These are phyloP conservation scores for Malassezia obtusa DNA, from an alignment of 1,284 basidiomycete genomes.

Conservation along the genomic window DNA sequence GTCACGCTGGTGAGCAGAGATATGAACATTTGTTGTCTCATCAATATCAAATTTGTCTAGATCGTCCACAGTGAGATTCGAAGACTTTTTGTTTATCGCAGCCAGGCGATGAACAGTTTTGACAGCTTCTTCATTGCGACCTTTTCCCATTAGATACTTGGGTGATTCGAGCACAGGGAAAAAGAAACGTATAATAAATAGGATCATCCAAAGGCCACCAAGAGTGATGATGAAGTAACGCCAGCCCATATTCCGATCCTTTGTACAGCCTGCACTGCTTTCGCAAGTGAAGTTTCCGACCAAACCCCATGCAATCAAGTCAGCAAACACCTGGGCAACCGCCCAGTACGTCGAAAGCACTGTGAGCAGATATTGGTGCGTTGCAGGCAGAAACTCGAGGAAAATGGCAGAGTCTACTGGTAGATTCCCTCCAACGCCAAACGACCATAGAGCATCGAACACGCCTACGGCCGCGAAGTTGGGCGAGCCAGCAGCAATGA, in stretches of 20 bases:
- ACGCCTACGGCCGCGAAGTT: slow-evolving; percentile 31
- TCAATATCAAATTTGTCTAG: slow-evolving; percentile 31
- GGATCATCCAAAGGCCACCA: slow-evolving; percentile 36
- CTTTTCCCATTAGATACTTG: slow-evolving; percentile 32
- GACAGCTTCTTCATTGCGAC: slow-evolving; percentile 33
- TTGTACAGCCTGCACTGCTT: slow-evolving; percentile 20
- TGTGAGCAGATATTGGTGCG: slow-evolving; percentile 27
- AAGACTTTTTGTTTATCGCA: slow-evolving; percentile 43
- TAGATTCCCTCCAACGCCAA: slow-evolving; percentile 39
- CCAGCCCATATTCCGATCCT: slow-evolving; percentile 40
- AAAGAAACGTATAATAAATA: slow-evolving; percentile 42
- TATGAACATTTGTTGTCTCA: not conserved
- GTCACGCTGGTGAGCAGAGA: not conserved
- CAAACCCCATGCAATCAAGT: slow-evolving; percentile 36
- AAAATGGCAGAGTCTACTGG: slow-evolving; percentile 39
- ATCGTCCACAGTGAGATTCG: slow-evolving; percentile 47
- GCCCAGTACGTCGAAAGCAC: slow-evolving; percentile 40
- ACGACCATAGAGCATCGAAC: slow-evolving; percentile 27
- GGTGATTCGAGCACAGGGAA: slow-evolving; percentile 40
- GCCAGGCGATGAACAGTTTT: slow-evolving; percentile 26
- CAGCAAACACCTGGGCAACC: slow-evolving; percentile 35
- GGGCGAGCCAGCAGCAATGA: slow-evolving; percentile 25
- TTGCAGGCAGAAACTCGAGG: slow-evolving; percentile 34
- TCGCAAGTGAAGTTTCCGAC: slow-evolving; percentile 33
- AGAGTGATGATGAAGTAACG: slow-evolving; percentile 38